These are phyloP conservation scores for Lentinus brumalis DNA, from an alignment of 768 basidiomycete species.

Conservation along the genomic window DNA sequence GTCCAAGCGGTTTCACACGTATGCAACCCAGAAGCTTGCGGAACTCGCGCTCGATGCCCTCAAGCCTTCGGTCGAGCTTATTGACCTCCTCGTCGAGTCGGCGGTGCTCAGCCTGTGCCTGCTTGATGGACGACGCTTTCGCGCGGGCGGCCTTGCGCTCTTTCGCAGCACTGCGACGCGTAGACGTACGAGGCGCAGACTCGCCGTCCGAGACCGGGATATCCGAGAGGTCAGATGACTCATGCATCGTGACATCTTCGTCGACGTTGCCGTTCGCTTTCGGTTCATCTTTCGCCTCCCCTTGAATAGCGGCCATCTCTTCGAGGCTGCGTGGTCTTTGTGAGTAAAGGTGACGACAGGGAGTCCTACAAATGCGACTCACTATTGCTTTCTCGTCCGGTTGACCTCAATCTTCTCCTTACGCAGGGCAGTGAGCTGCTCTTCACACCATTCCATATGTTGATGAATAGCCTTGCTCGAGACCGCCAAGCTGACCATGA, in stretches of 20 bases:
- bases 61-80: constrained; percentile 77
- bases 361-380: constrained; percentile 33
- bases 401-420: constrained; percentile 98
- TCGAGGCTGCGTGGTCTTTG: constrained; percentile 51
- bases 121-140: constrained; percentile 79
- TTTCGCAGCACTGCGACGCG: constrained; percentile 62
- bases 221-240: constrained; percentile 76
- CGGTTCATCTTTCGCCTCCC: constrained; percentile 51
- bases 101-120: constrained; percentile 80
- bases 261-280: constrained; percentile 35
- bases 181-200: constrained; percentile 58
- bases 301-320: constrained; percentile 67
- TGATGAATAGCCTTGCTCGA: constrained; percentile 87
- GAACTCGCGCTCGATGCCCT: constrained; percentile 92
- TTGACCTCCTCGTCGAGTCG: constrained; percentile 88
- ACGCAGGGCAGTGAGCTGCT: constrained; percentile 85
- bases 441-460: constrained; percentile 90
- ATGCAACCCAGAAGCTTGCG: constrained; percentile 83
- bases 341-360: no score
- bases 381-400: constrained; percentile 86
- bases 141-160: constrained; percentile 78
- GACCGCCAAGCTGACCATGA: constrained; percentile 87
- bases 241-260: constrained; percentile 63
- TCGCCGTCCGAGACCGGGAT: constrained; percentile 60
- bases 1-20: constrained; percentile 85